phyloP scores from a whole-genome alignment of 257 asterid species.

The Plantago elongata region DNA sequence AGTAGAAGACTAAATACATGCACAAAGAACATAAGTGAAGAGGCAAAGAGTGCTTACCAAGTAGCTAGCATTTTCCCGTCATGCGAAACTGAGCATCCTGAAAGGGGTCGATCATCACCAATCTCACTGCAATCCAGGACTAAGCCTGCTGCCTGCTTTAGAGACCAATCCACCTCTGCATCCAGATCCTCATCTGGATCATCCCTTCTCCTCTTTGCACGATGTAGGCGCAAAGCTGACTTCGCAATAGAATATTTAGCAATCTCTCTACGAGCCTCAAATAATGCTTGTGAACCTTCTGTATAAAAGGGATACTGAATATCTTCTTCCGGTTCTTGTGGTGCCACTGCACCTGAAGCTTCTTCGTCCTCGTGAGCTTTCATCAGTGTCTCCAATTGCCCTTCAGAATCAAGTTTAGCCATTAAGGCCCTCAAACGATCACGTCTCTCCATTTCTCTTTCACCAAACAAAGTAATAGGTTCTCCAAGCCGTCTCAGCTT shows the following conservation, averaged over 20 bases:
- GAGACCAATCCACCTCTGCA: slow-evolving; percentile 84
- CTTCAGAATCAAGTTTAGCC: slow-evolving; percentile 81
- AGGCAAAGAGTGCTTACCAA: slow-evolving; percentile 43
- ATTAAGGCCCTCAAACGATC: slow-evolving; percentile 74
- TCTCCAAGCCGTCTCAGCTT: slow-evolving; percentile 88
- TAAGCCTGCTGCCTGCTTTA: slow-evolving; percentile 64
- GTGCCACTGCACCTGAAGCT: slow-evolving; percentile 44
- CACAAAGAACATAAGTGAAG: background rate
- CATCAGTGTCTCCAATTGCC: slow-evolving; percentile 86
- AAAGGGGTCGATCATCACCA: slow-evolving; percentile 94
- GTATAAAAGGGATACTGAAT: slow-evolving; percentile 82
- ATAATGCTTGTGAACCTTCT: slow-evolving; percentile 70
- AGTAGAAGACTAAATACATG: background rate
- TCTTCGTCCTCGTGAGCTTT: slow-evolving; percentile 96
- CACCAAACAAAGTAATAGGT: slow-evolving; percentile 89
- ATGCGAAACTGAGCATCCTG: slow-evolving; percentile 79
- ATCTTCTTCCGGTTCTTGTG: slow-evolving; percentile 64
- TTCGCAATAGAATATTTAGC: slow-evolving; percentile 73
- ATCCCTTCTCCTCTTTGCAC: slow-evolving; percentile 76
- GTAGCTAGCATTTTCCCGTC: slow-evolving; percentile 92
- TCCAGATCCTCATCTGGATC: slow-evolving; percentile 97
- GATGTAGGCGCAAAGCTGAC: slow-evolving; percentile 72
- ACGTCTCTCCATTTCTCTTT: slow-evolving; percentile 96
- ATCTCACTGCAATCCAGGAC: slow-evolving; percentile 68
- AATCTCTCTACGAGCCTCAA: slow-evolving; percentile 66